These are phyloP conservation scores for Jimgerdemannia flammicorona DNA, from an alignment of 192 early-diverging fungal genomes.

Conservation along the genomic window DNA sequence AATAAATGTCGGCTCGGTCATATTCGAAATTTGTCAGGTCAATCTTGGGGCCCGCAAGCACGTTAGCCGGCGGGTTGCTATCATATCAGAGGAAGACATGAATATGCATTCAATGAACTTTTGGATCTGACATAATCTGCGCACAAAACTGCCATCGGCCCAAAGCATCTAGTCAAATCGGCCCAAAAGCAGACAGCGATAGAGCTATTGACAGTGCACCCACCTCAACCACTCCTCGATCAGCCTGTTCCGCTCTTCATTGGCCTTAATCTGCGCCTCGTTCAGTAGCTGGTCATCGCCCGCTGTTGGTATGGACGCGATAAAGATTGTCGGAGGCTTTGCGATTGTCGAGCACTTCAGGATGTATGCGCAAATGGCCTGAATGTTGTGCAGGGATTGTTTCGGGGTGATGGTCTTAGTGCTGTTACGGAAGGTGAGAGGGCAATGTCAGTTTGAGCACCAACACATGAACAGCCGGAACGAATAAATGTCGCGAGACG, in stretches of 20 bases:
- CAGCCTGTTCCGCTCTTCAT: conserved; percentile 20
- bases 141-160: background rate
- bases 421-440: background rate
- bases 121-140: background rate
- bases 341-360: background rate
- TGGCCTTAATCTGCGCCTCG: conserved; percentile 17
- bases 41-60: conserved; percentile 21
- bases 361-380: conserved; percentile 1
- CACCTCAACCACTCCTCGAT: conserved; percentile 21
- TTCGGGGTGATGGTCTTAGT: background rate
- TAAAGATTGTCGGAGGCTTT: conserved; percentile 19
- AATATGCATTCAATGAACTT: conserved; percentile 5
- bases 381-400: background rate
- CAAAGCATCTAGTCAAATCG: too few relatives aligned
- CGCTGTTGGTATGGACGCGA: conserved; percentile 30
- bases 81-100: background rate
- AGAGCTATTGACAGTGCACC: background rate
- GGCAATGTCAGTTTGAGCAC: too few relatives aligned
- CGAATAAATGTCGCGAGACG: background rate
- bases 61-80: background rate
- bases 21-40: conserved; percentile 33
- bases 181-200: background rate
- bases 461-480: background rate
- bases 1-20: conserved; percentile 31
- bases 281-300: conserved; percentile 26